Evolutionary conservation across 495 filamentous ascomycete species (phyloP).

Genomic region (Aspergillus mulundensis): DNA sequence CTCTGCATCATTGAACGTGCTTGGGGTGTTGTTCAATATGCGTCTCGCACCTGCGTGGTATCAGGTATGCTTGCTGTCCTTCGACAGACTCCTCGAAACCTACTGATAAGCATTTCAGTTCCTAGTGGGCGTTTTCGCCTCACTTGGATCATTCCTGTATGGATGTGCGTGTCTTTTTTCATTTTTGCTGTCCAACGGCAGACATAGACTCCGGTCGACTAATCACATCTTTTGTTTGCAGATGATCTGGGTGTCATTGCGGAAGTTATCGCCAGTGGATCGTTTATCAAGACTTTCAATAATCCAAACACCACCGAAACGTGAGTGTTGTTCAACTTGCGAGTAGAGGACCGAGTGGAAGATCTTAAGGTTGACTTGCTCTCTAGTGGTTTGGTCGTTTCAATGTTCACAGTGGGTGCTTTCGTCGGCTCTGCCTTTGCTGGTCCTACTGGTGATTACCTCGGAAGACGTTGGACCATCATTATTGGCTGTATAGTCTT

Average conservation of each 20-base stretch:
- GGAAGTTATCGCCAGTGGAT: conserved; percentile 50
- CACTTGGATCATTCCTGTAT: conserved; percentile 57
- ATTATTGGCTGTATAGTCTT: conserved; percentile 42
- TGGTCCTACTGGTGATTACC: conserved; percentile 35
- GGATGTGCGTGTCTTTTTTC: conserved; percentile 37
- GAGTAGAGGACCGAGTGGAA: background rate
- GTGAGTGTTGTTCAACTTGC: conserved; percentile 32
- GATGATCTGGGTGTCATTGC: conserved; percentile 57
- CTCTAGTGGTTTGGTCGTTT: conserved; percentile 59
- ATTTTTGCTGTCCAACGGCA: conserved; percentile 17
- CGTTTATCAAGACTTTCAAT: conserved; percentile 47
- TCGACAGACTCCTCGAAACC: background rate
- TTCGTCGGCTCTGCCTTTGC: conserved; percentile 39
- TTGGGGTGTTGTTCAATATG: conserved; percentile 31
- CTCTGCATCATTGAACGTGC: background rate
- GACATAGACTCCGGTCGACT: background rate
- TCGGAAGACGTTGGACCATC: conserved; percentile 42
- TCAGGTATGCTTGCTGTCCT: conserved; percentile 36
- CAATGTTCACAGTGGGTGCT: conserved; percentile 57
- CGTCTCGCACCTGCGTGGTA: conserved; percentile 53
- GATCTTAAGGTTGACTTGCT: background rate
- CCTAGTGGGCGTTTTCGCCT: conserved; percentile 60
- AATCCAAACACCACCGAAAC: conserved; percentile 49
- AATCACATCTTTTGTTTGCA: conserved; percentile 13
- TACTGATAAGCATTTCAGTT: conserved; percentile 39